A percentile compares a stretch with the other conserved stretches of the same genome.
Conservation (phyloP, 495 filamentous ascomycete species). For the Tuber indicum region DNA sequence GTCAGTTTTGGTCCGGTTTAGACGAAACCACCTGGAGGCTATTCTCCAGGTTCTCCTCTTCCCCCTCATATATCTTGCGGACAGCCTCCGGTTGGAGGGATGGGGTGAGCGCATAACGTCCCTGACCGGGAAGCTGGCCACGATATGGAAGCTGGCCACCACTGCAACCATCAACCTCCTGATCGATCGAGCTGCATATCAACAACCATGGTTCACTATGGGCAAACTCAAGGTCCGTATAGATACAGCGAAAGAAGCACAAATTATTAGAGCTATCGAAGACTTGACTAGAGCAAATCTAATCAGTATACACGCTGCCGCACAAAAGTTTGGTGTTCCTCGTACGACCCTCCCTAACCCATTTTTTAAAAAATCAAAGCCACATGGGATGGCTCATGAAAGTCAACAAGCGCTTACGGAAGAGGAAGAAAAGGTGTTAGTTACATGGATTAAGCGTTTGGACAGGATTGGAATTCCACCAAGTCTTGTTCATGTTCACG, state of each 20-base stretch:
- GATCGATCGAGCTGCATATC: no score
- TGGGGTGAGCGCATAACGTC: no score
- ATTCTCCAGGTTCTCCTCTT: no score
- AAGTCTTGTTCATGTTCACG: slow-evolving; percentile 6
- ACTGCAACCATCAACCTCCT: not conserved
- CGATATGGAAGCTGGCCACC: not conserved
- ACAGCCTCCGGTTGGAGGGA: no score
- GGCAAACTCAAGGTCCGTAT: no score
- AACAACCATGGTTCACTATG: no score
- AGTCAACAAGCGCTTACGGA: slow-evolving; percentile 7
- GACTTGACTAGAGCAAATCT: slow-evolving; percentile 1
- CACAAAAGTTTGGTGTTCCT: slow-evolving; percentile 11
- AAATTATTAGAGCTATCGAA: not conserved
- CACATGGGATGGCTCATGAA: not conserved
- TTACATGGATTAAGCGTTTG: slow-evolving; percentile 9
- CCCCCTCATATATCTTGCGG: no score
- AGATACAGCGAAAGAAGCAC: no score
- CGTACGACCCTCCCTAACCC: slow-evolving; percentile 4
- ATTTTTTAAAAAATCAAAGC: not conserved
- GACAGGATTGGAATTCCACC: slow-evolving; percentile 17
- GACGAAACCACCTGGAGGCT: no score
- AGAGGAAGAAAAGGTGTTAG: slow-evolving; percentile 9
- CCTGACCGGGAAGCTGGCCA: not conserved
- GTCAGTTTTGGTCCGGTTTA: no score
- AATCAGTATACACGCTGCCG: slow-evolving; percentile 8